Conservation (phyloP, 176 grass and related monocot genomes). For the Areca catechu region DNA sequence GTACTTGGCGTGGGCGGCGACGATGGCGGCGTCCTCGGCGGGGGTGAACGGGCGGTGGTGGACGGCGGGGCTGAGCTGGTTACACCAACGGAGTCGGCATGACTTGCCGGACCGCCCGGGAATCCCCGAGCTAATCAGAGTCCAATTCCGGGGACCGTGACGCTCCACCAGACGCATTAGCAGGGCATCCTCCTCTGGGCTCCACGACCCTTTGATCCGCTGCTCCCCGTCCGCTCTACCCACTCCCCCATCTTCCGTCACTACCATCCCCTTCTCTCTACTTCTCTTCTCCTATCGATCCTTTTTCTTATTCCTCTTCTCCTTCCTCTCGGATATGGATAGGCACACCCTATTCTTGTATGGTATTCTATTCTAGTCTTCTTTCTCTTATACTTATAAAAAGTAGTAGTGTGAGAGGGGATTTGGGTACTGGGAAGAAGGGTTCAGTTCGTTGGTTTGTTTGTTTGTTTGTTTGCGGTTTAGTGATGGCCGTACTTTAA, state of each 20-base stretch:
- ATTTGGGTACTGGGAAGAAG: too few species aligned
- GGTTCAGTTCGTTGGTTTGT: constrained; percentile 26
- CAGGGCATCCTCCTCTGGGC: constrained; percentile 66
- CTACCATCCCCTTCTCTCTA: not conserved
- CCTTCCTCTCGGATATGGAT: not conserved
- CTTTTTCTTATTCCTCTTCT: not conserved
- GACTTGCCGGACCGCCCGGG: constrained; percentile 78
- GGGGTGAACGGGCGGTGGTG: constrained; percentile 79
- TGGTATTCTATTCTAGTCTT: too few species aligned
- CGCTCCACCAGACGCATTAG: constrained; percentile 40
- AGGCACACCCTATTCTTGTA: not conserved
- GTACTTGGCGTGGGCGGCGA: constrained; percentile 36
- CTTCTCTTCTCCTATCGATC: too few species aligned
- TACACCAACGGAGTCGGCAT: constrained; percentile 86
- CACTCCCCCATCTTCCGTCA: not conserved
- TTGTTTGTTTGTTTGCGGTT: constrained; percentile 22
- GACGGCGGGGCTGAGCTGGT: constrained; percentile 77
- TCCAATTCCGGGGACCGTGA: constrained; percentile 76
- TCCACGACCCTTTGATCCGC: constrained; percentile 82
- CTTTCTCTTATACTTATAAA: too few species aligned
- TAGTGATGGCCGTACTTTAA: not conserved
- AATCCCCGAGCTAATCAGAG: constrained; percentile 48
- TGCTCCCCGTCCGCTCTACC: not conserved
- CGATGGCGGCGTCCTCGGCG: constrained; percentile 56
- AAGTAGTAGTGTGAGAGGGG: too few species aligned